Evolutionary conservation across 1,284 basidiomycete genomes (phyloP), one percentile per base, ranked within the genome.

Genomic region (Apiotrichum gracile): DNA sequence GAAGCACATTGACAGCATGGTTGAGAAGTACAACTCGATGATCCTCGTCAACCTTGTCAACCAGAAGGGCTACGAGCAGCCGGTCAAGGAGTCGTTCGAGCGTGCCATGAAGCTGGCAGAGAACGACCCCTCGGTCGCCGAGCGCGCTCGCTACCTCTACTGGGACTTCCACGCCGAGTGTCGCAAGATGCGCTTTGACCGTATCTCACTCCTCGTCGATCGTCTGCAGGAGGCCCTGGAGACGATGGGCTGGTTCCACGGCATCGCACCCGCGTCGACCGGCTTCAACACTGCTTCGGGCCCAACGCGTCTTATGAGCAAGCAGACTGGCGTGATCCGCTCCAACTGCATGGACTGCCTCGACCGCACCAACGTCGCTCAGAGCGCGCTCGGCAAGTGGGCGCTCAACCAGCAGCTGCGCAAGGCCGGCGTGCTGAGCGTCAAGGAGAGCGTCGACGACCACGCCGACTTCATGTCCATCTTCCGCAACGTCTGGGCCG

Each of bases 111-210:
- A 52, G 17, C 63, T 69, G 10, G 60, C 68, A 24, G 62, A 59
- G 13, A 66, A 70, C 22, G 69, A 75, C 52, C 60, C 61, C 1
- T 29, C 58, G 16, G 65, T 74, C 16, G 64, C 66, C 31, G 57
- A 66, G 12, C 69, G 71, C 31, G 85, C 91, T 48, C 85, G 85
- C 67, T 99, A 99, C 71, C 81, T 88, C 58, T 97, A 97, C 79
- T 99, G 96, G 70, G 96, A 99, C 74, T 99, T 98, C 79, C 94
- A 97, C 75, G 85, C 84, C 63, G 92, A 97, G 75, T 97, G 94
- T 80, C 89, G 85, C 70, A 83, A 88, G 37, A 90, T 98, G 86
- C 85, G 90, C 53, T 99, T 92, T 83, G 91, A 98, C 69, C 83
- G 91, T 46, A 90, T 99, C 61, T 84, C 83, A 58, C 75, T 90